Percentiles rank a stretch among this genome's conserved stretches.
Evolutionary conservation across 495 filamentous ascomycete species (phyloP).

Genomic region (Tuber calosporum): DNA sequence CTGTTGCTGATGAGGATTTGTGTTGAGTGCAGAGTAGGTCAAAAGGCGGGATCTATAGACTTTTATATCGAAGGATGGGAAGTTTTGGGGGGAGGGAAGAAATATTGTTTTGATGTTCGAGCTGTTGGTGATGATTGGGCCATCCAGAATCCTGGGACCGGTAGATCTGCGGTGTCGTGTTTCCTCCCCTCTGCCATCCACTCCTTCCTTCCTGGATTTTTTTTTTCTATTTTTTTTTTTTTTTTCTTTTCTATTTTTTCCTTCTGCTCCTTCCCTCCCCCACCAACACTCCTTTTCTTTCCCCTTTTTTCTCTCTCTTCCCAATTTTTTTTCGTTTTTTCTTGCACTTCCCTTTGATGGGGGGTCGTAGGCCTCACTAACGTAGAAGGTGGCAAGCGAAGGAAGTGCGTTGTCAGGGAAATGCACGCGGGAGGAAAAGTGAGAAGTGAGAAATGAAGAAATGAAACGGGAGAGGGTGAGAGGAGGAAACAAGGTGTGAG

Average conservation of each 20-base stretch:
- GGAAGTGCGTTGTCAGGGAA: slow-evolving; percentile 34
- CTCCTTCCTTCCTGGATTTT: slow-evolving; percentile 20
- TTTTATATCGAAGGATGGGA: slow-evolving; percentile 28
- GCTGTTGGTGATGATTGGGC: slow-evolving; percentile 22
- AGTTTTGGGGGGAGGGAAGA: slow-evolving; percentile 8
- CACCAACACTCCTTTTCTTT: slow-evolving; percentile 3
- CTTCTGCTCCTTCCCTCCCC: slow-evolving; percentile 21
- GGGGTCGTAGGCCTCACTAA: slow-evolving; percentile 13
- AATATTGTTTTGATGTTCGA: slow-evolving; percentile 12
- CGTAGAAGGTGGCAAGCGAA: slow-evolving; percentile 18
- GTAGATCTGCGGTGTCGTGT: slow-evolving; percentile 30
- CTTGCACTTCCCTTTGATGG: slow-evolving; percentile 18
- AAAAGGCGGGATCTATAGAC: slow-evolving; percentile 30
- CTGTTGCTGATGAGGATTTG: slow-evolving; percentile 27
- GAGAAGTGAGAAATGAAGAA: slow-evolving; percentile 34
- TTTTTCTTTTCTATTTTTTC: slow-evolving; percentile 18
- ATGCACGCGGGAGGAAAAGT: slow-evolving; percentile 28
- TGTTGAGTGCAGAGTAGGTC: slow-evolving; percentile 15
- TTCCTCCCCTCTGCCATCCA: slow-evolving; percentile 16
- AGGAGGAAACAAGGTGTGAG: slow-evolving; percentile 28
- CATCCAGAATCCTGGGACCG: slow-evolving; percentile 31
- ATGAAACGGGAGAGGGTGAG: slow-evolving; percentile 5
- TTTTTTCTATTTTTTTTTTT: slow-evolving; percentile 14
- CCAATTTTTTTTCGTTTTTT: slow-evolving; percentile 22
- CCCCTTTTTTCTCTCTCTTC: slow-evolving; percentile 9